A percentile compares a stretch with the other conserved stretches of the same genome.
Conservation (phyloP, 257 asterid genomes). For the Nicotiana knightiana region DNA sequence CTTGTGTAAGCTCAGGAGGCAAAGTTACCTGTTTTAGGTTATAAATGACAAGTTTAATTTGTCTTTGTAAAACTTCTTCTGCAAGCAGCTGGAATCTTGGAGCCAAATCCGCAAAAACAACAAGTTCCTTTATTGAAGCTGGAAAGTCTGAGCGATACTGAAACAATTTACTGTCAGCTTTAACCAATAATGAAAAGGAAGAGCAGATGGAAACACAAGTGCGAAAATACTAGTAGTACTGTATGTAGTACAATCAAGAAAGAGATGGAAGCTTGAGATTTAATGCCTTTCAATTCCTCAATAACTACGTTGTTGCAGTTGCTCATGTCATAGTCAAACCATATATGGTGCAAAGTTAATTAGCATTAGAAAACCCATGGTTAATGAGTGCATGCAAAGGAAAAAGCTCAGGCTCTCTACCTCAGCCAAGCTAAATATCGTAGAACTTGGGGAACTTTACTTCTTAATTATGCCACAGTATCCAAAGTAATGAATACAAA, state of each 20-base stretch:
- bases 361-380: background rate
- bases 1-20: background rate
- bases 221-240: background rate
- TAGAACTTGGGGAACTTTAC: background rate
- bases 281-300: background rate
- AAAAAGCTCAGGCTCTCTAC: background rate
- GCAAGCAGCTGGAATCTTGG: conserved; percentile 84
- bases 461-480: background rate
- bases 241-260: background rate
- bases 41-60: conserved; percentile 60
- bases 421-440: background rate
- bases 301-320: background rate
- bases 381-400: background rate
- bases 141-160: conserved; percentile 95
- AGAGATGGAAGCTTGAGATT: background rate
- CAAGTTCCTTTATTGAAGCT: conserved; percentile 59
- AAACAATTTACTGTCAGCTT: conserved; percentile 22
- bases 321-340: background rate
- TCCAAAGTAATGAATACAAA: background rate
- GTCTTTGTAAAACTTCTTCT: conserved; percentile 73
- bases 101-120: conserved; percentile 88
- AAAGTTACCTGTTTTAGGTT: conserved; percentile 66
- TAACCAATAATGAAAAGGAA: conserved; percentile 2
- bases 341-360: background rate
- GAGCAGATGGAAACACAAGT: background rate